Percentiles rank a stretch among this genome's conserved stretches.
These are phyloP conservation scores for Jacaranda copaia DNA, from an alignment of 257 asterid genomes.

Conservation along the genomic window DNA sequence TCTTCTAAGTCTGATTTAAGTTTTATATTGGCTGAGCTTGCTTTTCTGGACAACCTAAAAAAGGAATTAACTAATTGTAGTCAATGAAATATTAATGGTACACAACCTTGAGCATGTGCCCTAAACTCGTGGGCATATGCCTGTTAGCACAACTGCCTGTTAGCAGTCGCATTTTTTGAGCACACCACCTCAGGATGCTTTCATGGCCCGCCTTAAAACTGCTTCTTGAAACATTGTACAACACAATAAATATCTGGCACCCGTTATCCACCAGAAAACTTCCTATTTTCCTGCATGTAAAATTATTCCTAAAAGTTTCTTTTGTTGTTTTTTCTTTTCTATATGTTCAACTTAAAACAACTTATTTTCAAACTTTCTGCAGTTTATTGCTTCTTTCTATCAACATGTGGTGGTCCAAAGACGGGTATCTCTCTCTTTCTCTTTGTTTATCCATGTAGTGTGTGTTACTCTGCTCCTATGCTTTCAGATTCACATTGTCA, in stretches of 20 bases:
- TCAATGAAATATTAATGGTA: no score
- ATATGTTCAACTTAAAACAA: slow-evolving; percentile 7
- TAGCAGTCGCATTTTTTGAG: no score
- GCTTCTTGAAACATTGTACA: no score
- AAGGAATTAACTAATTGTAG: background rate
- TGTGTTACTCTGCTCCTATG: slow-evolving; percentile 8
- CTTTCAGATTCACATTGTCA: slow-evolving; percentile 25
- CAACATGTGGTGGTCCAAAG: slow-evolving; percentile 96
- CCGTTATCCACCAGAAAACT: background rate
- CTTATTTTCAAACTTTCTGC: slow-evolving; percentile 45
- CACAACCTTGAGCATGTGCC: no score
- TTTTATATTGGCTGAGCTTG: slow-evolving; percentile 21
- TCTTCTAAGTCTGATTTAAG: background rate
- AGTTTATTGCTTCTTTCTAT: slow-evolving; percentile 95
- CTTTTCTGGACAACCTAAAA: slow-evolving; percentile 2
- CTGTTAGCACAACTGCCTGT: no score
- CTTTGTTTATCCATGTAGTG: background rate
- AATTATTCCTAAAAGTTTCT: background rate
- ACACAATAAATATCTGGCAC: background rate
- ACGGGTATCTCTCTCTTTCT: slow-evolving; percentile 58
- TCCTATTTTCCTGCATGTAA: slow-evolving; percentile 18
- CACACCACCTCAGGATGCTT: no score
- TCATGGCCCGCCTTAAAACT: no score
- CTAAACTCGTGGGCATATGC: no score
- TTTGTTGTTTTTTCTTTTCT: slow-evolving; percentile 17